Base-by-base conservation (phyloP, 2,329 filamentous ascomycete species). In the Penicillium psychrosexuale region DNA sequence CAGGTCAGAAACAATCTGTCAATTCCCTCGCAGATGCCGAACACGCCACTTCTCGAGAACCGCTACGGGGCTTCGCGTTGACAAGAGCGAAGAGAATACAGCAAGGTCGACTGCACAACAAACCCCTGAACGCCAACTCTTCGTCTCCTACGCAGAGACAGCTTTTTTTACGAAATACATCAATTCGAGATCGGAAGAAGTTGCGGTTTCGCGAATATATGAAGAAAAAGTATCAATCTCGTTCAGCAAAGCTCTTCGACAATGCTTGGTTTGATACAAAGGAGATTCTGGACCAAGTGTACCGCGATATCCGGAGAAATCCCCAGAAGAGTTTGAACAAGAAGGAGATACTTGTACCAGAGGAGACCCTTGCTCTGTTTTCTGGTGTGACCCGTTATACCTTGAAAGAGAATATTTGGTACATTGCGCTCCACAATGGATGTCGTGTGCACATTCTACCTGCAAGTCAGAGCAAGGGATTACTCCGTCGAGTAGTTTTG, bases 381-480 rank as follows among this genome's bases (percentile, higher is more conserved):
- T 59, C 65, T 13, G 74, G 74, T 4, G 55, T 66, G 12, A 66
- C 63, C 6, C 60, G 66, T 3, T 61, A 64, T n/a, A 61, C 64
- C 8, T 55, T 67, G 53, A 56, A 58, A 34, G 74, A 77, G 56
- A 77, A 76, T 54, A 64, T 75, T 8, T 75, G 68, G 67, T 67
- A 67, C 52, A 59, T 71, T 7, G 55, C 60, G 9, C 51, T 74
- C 15, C 67, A 62, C 13, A 71, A 73, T 51, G 74, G 73, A 24
- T 75, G 73, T 44, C 66, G 66, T 34, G 67, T 76, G n/a, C 73
- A 72, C 47, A 66, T 75, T 11, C 51, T 73, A 28, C 60, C 63
- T 43, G 53, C 65, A n/a, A 37, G 45, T 1, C 62, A 73, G 44
- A 71, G 68, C 44, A 61, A 68, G 31, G 69, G 72, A 11, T 36